Evolutionary conservation across 2,329 filamentous ascomycete species (phyloP).

Genomic region (Samsoniella hepiali): DNA sequence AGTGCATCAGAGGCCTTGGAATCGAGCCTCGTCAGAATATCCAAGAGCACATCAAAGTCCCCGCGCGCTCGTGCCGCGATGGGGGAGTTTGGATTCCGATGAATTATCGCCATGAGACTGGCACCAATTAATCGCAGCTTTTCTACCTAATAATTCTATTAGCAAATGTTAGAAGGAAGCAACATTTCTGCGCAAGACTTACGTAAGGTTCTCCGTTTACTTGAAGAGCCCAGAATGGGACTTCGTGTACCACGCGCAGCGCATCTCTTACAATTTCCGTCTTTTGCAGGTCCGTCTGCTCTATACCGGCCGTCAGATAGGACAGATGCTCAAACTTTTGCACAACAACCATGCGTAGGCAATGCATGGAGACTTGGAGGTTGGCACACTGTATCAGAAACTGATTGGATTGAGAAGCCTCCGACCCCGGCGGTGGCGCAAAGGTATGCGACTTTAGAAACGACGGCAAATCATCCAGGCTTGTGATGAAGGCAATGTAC

Average conservation of each 20-base stretch:
- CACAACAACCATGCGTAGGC: constrained; percentile 40
- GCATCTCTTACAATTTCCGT: constrained; percentile 44
- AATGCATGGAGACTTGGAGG: constrained; percentile 39
- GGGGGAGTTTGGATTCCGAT: constrained; percentile 36
- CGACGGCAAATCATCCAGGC: constrained; percentile 37
- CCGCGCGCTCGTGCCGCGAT: constrained; percentile 36
- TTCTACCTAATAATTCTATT: constrained; percentile 31
- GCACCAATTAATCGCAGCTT: constrained; percentile 40
- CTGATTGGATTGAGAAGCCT: constrained; percentile 28
- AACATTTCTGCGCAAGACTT: constrained; percentile 18
- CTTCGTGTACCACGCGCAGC: constrained; percentile 38
- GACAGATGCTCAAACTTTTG: constrained; percentile 35
- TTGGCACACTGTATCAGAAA: constrained; percentile 40
- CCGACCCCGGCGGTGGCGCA: constrained; percentile 20
- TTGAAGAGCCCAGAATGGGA: constrained; percentile 41
- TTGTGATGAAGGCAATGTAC: constrained; percentile 40
- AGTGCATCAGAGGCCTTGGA: constrained; percentile 43
- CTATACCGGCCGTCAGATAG: constrained; percentile 29
- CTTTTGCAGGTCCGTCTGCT: constrained; percentile 34
- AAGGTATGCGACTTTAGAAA: constrained; percentile 33
- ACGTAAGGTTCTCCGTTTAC: constrained; percentile 41
- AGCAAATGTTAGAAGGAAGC: neutral
- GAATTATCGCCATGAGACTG: constrained; percentile 37
- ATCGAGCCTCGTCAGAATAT: constrained; percentile 40
- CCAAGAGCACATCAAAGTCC: constrained; percentile 39